phyloP scores from a whole-genome alignment of 495 filamentous ascomycete genomes.

The Talaromyces trachyspermus region DNA sequence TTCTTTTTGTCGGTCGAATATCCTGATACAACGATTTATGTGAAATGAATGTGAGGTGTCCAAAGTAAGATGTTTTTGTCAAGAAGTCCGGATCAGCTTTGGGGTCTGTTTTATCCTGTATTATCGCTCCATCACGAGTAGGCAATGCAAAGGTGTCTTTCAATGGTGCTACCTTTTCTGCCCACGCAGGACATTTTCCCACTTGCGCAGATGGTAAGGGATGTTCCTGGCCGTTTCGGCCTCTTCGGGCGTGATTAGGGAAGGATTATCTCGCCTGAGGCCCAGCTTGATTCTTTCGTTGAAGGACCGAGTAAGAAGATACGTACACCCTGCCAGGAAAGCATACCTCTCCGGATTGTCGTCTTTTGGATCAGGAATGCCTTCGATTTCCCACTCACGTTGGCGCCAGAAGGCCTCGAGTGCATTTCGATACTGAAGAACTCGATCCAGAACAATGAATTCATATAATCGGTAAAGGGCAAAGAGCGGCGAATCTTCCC shows the following conservation, averaged over 20 bases:
- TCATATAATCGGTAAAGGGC: slow-evolving; percentile 22
- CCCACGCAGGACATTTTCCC: slow-evolving; percentile 16
- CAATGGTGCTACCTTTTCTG: slow-evolving; percentile 13
- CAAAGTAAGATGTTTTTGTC: slow-evolving; percentile 13
- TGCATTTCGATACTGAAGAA: slow-evolving; percentile 17
- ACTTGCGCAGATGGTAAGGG: slow-evolving; percentile 11
- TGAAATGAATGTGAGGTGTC: slow-evolving; percentile 17
- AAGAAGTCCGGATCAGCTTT: slow-evolving; percentile 10
- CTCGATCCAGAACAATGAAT: slow-evolving; percentile 17
- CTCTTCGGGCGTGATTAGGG: slow-evolving; percentile 14
- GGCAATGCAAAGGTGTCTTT: slow-evolving; percentile 14
- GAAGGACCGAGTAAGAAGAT: slow-evolving; percentile 13
- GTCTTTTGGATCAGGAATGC: slow-evolving; percentile 17
- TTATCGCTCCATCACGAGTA: slow-evolving; percentile 13
- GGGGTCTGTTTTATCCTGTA: slow-evolving; percentile 15
- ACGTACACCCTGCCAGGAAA: slow-evolving; percentile 12
- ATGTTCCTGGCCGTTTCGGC: too few relatives aligned
- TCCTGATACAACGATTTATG: too few relatives aligned
- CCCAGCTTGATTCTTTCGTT: slow-evolving; percentile 16
- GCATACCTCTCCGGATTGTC: slow-evolving; percentile 17
- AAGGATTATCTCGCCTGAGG: slow-evolving; percentile 14
- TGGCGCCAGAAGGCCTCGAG: slow-evolving; percentile 18
- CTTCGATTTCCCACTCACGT: slow-evolving; percentile 12
- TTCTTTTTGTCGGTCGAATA: too few relatives aligned
- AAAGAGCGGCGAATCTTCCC: slow-evolving; percentile 5